phyloP scores from a whole-genome alignment of 2,329 filamentous ascomycete species.

The Diaporthe sp. region DNA sequence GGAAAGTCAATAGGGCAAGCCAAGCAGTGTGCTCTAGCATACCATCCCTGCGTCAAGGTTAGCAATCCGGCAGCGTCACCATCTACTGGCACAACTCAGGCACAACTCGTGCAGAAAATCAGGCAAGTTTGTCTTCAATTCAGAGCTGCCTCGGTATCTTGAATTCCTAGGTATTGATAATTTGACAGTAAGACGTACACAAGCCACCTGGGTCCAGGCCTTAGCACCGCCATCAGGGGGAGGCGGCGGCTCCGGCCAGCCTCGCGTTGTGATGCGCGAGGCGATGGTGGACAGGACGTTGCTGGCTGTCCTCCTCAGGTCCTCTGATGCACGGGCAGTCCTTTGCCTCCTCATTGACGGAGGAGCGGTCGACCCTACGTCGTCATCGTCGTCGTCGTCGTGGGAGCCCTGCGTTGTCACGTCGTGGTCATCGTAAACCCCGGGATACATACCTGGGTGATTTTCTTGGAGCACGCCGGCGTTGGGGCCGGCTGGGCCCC shows the following conservation, averaged over 20 bases:
- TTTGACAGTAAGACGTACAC: constrained; percentile 36
- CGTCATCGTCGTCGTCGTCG: constrained; percentile 24
- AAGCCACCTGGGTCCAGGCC: constrained; percentile 57
- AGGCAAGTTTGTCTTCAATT: constrained; percentile 24
- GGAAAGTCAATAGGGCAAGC: neutral
- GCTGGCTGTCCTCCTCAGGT: constrained; percentile 37
- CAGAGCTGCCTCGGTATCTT: constrained; percentile 17
- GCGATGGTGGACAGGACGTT: constrained; percentile 42
- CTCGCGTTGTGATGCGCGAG: constrained; percentile 54
- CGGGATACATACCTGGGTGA: neutral
- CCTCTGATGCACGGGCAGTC: constrained; percentile 32
- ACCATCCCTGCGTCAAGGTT: constrained; percentile 39
- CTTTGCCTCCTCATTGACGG: constrained; percentile 31
- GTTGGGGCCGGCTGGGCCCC: neutral
- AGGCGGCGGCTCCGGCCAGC: constrained; percentile 57
- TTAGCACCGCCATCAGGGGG: constrained; percentile 61
- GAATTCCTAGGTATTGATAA: constrained; percentile 7
- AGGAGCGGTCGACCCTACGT: constrained; percentile 4
- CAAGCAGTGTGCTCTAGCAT: constrained; percentile 11
- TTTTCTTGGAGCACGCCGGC: neutral
- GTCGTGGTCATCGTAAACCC: constrained; percentile 14
- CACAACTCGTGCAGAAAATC: constrained; percentile 14
- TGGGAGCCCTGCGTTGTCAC: neutral
- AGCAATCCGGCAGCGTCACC: constrained; percentile 4
- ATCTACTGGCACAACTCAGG: neutral